Evolutionary conservation across 768 basidiomycete species (phyloP).

Genomic region (Trametes coccinea): DNA sequence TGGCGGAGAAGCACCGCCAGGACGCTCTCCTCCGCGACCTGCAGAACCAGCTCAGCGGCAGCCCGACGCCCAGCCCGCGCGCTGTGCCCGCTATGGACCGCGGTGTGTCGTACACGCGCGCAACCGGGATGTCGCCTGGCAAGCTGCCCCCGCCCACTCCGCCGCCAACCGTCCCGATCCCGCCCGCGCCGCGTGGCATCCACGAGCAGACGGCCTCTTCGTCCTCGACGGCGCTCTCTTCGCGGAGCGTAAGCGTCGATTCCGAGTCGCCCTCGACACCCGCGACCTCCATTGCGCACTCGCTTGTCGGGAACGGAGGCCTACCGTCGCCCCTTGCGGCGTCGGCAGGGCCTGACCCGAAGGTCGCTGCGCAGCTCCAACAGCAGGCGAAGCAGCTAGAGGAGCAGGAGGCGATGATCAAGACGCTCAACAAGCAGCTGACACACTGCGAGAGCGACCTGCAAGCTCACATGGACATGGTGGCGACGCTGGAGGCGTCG

Average conservation of each 20-base stretch:
- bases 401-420: constrained; percentile 90
- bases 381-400: constrained; percentile 74
- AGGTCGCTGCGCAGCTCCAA: constrained; percentile 59
- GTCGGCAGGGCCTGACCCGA: constrained; percentile 49
- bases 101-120: constrained; percentile 45
- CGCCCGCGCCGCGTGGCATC: constrained; percentile 65
- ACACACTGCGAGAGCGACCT: constrained; percentile 92
- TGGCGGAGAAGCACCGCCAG: constrained; percentile 68
- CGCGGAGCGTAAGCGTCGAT: constrained; percentile 61
- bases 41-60: constrained; percentile 64
- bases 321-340: constrained; percentile 27
- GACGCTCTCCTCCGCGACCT: constrained; percentile 75
- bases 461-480: constrained; percentile 89
- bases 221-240: constrained; percentile 51
- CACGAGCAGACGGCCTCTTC: constrained; percentile 60
- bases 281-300: constrained; percentile 41
- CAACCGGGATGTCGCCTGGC: constrained; percentile 59
- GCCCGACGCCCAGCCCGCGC: constrained; percentile 46
- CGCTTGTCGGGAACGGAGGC: constrained; percentile 33
- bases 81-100: constrained; percentile 39
- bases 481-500: constrained; percentile 79
- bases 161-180: constrained; percentile 84
- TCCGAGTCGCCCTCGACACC: constrained; percentile 70
- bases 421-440: constrained; percentile 90
- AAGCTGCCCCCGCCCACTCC: constrained; percentile 89